phyloP scores from a whole-genome alignment of 345 rosid genomes.

The Lepidium didymum region DNA sequence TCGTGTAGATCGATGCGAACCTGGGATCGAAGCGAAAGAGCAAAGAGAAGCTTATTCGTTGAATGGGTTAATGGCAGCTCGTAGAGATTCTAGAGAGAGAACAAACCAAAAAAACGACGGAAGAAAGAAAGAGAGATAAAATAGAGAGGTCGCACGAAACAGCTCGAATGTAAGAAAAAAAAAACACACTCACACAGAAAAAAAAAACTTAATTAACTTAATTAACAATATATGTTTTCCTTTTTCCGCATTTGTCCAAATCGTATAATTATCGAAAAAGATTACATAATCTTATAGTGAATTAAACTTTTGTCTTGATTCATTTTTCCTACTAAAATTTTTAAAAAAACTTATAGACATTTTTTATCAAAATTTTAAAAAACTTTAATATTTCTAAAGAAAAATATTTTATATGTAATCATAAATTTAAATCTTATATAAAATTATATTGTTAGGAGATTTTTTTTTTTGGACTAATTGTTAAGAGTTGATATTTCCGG shows the following conservation, averaged over 20 bases:
- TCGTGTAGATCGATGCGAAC: conserved; percentile 51
- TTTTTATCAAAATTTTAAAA: too few species aligned
- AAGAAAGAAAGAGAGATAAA: conserved; percentile 19
- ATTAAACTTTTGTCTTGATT: neutral
- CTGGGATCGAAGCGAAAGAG: conserved; percentile 28
- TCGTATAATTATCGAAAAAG: neutral
- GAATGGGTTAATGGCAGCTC: conserved; percentile 42
- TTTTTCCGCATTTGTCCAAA: neutral
- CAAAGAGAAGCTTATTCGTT: conserved; percentile 29
- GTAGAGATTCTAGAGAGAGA: conserved; percentile 42
- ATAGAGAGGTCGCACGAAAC: conserved; percentile 34
- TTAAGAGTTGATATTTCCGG: too few species aligned
- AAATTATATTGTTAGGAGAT: too few species aligned
- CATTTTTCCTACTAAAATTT: neutral
- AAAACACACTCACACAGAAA: neutral
- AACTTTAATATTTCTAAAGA: too few species aligned
- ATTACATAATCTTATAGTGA: neutral
- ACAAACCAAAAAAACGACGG: conserved; percentile 20
- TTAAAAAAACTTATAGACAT: too few species aligned
- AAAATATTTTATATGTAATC: too few species aligned
- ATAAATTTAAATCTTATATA: too few species aligned
- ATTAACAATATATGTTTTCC: neutral
- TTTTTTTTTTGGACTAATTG: too few species aligned
- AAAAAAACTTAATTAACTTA: conserved; percentile 10
- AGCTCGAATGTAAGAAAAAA: conserved; percentile 24